Base-by-base conservation (phyloP, 2,329 filamentous ascomycete species). In the Clonostachys byssicola region DNA sequence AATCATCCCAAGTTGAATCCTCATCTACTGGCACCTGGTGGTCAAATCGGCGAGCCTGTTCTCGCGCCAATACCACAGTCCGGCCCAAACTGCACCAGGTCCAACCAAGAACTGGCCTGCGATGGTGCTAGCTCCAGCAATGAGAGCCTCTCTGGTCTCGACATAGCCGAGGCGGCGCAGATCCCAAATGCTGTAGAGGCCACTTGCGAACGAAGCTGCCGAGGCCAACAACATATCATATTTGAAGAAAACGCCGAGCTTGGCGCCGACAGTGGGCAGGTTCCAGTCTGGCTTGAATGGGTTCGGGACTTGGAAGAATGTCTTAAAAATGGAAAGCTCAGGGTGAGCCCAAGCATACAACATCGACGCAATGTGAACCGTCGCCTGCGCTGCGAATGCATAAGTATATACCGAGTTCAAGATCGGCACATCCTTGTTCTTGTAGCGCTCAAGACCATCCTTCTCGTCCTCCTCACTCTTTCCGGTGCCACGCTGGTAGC, bases 31-130 rank as follows among this genome's bases (percentile, higher is more conserved):
- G 23, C 23, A 10, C 23, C 23, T 30, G 23, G 23, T 30, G 23
- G 23, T 30, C 8, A 30, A 30, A 9, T 9, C 23, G 4, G 23
- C 23, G 23, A 30, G 23, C 23, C 23, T 30, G 4, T 30, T 39
- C 38, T 46, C 44, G 16, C 44, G 35, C 44, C 44, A 46, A 20
- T 18, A 40, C 44, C 44, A 46, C 2, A 46, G 18, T 17, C 35
- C 44, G 16, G 35, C 44, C n/a, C 40, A 46, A 3, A 36, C 13
- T n/a, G 44, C 44, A 33, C 17, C 44, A n/a, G 44, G 44, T 6
- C 44, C 44, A 16, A 46, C 44, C 12, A 41, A n/a, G 5, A 46
- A 9, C 13, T 40, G 36, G 14, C 44, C 44, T 5, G 18, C 12
- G 13, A 33, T 10, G 9, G 30, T 14, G n/a, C 14, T 23, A 6